A percentile compares a stretch with the other conserved stretches of the same genome.
phyloP scores from a whole-genome alignment of 2,329 filamentous ascomycete species.

The Talaromyces atroroseus region DNA sequence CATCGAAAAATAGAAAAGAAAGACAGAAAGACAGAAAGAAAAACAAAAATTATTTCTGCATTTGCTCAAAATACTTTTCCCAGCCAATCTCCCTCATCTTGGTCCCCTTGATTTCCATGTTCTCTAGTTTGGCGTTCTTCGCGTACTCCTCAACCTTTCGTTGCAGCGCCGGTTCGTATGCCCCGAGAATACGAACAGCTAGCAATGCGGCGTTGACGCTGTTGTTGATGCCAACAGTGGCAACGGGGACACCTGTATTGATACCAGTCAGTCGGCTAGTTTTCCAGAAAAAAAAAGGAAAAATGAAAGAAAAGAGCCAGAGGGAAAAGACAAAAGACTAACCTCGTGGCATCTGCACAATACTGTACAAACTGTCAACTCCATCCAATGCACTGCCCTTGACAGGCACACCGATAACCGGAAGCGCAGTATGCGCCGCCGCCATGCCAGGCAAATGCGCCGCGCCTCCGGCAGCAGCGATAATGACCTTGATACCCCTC shows the following conservation, averaged over 20 bases:
- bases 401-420: conserved; percentile 72
- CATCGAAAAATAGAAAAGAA: too few species aligned
- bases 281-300: background rate
- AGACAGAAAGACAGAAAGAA: too few species aligned
- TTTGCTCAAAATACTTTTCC: conserved; percentile 42
- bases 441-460: conserved; percentile 72
- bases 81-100: conserved; percentile 40
- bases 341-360: conserved; percentile 69
- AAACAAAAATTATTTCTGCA: conserved; percentile 24
- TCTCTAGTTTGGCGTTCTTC: conserved; percentile 36
- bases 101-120: conserved; percentile 38
- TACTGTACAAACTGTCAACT: conserved; percentile 64
- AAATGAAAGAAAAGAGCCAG: background rate
- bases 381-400: conserved; percentile 69
- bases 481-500: conserved; percentile 66
- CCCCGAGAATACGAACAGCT: conserved; percentile 63
- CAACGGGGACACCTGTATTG: conserved; percentile 60
- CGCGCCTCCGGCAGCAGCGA: conserved; percentile 69
- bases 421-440: conserved; percentile 63
- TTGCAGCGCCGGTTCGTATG: conserved; percentile 38
- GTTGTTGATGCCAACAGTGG: conserved; percentile 75
- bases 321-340: conserved; percentile 19
- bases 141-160: conserved; percentile 41
- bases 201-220: conserved; percentile 69
- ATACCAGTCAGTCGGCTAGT: conserved; percentile 18